These are phyloP conservation scores for Phytopythium ostracodes DNA, from an alignment of 352 stramenopile genomes.

Conservation along the genomic window DNA sequence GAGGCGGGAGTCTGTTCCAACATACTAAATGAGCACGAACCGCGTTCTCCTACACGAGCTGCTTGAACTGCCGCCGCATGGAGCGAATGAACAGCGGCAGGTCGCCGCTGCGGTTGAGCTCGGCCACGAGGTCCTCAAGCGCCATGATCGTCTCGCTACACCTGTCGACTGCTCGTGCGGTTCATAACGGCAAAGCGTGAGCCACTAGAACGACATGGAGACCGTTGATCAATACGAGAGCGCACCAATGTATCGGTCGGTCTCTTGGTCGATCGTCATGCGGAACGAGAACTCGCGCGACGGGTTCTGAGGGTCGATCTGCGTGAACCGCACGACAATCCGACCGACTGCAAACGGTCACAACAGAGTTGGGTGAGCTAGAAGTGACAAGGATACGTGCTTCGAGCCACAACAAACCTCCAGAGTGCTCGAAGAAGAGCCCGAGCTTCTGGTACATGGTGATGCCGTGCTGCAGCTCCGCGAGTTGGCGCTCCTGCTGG, in stretches of 20 bases:
- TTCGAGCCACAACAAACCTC: no score
- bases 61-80: constrained; percentile 79
- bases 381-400: not conserved
- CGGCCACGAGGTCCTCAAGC: constrained; percentile 42
- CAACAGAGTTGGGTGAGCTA: not conserved
- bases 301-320: constrained; percentile 56
- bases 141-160: constrained; percentile 50
- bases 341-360: constrained; percentile 41
- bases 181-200: no score
- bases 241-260: constrained; percentile 59
- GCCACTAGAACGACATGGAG: not conserved
- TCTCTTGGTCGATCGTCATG: constrained; percentile 58
- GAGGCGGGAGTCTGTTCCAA: not conserved
- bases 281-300: constrained; percentile 67
- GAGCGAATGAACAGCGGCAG: constrained; percentile 72
- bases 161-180: constrained; percentile 39
- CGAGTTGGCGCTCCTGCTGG: constrained; percentile 44
- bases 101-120: constrained; percentile 64
- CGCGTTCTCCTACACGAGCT: constrained; percentile 31
- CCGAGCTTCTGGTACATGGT: constrained; percentile 65
- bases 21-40: not conserved
- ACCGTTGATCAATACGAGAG: not conserved
- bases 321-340: constrained; percentile 62
- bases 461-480: constrained; percentile 58
- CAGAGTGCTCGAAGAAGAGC: constrained; percentile 61